Percentiles rank a stretch among this genome's conserved stretches.
Conservation (phyloP, 495 filamentous ascomycete species). For the Articulospora tetracladia region DNA sequence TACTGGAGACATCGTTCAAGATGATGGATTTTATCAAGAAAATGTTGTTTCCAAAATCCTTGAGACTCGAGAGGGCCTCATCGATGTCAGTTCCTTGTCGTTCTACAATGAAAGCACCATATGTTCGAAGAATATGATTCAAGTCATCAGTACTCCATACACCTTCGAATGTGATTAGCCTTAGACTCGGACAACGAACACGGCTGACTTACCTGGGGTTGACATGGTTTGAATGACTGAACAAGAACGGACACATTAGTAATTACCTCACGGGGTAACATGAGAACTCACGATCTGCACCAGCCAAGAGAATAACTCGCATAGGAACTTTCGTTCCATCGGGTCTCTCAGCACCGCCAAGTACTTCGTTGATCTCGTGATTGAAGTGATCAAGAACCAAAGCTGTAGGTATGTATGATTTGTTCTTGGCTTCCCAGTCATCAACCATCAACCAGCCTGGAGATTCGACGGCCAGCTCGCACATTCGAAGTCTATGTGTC, state of each 20-base stretch:
- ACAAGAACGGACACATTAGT: no score
- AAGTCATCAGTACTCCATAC: constrained; percentile 84
- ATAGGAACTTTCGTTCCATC: constrained; percentile 50
- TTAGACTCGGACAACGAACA: no score
- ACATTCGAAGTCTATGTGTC: constrained; percentile 62
- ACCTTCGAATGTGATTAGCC: no score
- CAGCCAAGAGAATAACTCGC: constrained; percentile 71
- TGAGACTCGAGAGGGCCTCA: constrained; percentile 69
- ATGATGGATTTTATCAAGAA: constrained; percentile 80
- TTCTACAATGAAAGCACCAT: constrained; percentile 87
- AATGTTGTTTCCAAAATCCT: constrained; percentile 38
- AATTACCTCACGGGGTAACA: no score
- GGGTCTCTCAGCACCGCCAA: constrained; percentile 65
- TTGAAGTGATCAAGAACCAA: constrained; percentile 86
- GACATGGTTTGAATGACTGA: constrained; percentile 87
- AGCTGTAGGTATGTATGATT: constrained; percentile 58
- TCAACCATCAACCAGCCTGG: constrained; percentile 57
- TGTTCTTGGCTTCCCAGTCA: constrained; percentile 49
- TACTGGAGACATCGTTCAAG: constrained; percentile 84
- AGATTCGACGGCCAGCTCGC: constrained; percentile 64
- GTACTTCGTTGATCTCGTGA: constrained; percentile 77
- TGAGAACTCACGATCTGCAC: no score
- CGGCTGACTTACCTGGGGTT: background rate
- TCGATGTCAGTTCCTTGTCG: constrained; percentile 86
- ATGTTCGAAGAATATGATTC: constrained; percentile 80